Evolutionary conservation across 2,329 filamentous ascomycete genomes (phyloP).

Genomic region (Monilinia aucupariae): DNA sequence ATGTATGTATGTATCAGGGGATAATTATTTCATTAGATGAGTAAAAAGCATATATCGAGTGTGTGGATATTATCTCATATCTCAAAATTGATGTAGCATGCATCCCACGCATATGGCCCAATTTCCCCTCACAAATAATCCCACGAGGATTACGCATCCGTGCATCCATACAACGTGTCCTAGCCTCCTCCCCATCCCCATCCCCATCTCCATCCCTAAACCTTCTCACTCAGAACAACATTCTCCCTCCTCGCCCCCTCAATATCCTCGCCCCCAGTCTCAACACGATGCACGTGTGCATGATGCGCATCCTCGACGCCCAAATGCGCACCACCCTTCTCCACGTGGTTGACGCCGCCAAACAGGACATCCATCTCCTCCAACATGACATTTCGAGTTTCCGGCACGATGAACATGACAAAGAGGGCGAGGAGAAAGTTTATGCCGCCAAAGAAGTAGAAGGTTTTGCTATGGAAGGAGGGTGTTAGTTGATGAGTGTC

Average conservation of each 20-base stretch:
- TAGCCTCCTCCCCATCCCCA: background rate
- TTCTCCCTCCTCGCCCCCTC: background rate
- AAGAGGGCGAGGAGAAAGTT: conserved; percentile 45
- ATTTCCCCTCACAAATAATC: no score
- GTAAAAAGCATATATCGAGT: no score
- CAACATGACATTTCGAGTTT: conserved; percentile 49
- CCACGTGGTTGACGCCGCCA: conserved; percentile 35
- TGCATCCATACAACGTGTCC: background rate
- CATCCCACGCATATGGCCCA: no score
- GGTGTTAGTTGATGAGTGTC: conserved; percentile 9
- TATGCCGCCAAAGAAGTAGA: conserved; percentile 50
- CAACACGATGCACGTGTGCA: conserved; percentile 25
- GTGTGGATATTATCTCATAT: no score
- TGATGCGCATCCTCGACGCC: conserved; percentile 29
- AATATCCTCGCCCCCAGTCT: background rate
- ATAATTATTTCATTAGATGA: no score
- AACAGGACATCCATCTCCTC: conserved; percentile 54
- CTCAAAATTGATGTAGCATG: no score
- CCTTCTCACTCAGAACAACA: background rate
- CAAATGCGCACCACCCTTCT: conserved; percentile 32
- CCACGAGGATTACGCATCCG: no score
- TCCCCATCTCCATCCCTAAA: background rate
- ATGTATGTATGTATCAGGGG: no score
- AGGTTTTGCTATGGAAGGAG: conserved; percentile 21
- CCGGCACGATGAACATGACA: conserved; percentile 48